Evolutionary conservation across 129 eudicot species (phyloP).

Genomic region (Centaurea solstitialis): DNA sequence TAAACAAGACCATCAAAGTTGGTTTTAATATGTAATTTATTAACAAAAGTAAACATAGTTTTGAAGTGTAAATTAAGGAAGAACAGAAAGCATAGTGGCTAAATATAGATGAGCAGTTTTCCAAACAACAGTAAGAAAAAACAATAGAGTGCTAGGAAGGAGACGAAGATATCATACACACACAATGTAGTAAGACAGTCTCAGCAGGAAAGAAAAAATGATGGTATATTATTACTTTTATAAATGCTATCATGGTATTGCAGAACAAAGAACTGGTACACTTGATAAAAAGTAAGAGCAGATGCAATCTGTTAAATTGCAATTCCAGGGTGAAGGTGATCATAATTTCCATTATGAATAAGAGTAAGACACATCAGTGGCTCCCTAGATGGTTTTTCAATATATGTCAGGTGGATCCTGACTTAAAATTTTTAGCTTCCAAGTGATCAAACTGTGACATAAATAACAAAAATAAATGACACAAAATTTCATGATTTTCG

Average conservation of each 20-base stretch:
- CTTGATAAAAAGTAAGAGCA: background rate
- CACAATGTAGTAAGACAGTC: background rate
- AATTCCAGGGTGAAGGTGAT: background rate
- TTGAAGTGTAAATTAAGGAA: slow-evolving; percentile 4
- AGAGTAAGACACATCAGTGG: background rate
- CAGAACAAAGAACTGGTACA: background rate
- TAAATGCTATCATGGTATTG: background rate
- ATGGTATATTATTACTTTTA: background rate
- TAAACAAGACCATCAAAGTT: slow-evolving; percentile 10
- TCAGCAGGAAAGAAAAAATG: background rate
- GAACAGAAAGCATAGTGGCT: background rate
- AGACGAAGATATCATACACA: slow-evolving; percentile 4
- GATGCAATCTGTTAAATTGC: background rate
- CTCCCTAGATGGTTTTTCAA: background rate
- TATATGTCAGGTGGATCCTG: background rate
- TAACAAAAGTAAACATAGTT: background rate
- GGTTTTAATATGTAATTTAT: background rate
- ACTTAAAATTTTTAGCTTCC: background rate
- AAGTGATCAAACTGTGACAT: background rate
- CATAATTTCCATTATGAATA: background rate
- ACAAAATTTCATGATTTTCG: background rate
- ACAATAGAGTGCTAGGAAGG: background rate
- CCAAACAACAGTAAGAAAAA: background rate
- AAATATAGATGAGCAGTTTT: slow-evolving; percentile 1
- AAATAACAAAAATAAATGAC: background rate